Base-by-base conservation (phyloP, 768 basidiomycete genomes). In the Boletellus sp. region DNA sequence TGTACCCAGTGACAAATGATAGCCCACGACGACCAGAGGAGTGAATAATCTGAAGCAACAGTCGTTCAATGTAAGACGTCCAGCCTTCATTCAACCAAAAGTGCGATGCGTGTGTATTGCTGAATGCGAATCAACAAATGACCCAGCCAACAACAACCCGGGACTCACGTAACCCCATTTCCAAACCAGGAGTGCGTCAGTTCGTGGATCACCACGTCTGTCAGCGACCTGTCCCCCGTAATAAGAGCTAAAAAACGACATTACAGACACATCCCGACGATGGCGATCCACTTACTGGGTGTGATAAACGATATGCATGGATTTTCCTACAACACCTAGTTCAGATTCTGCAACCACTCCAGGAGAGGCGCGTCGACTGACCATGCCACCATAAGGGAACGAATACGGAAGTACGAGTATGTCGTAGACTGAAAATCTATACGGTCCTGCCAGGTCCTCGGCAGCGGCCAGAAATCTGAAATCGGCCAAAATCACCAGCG, bases 1-100 rank as follows among this genome's bases (percentile, higher is more conserved):
- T 89, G 17, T 76, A 72, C 3, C 92, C 93, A 50, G 88, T 85
- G 52, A 90, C 72, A 67, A 77, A 95, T 8, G 83, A 80, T 61
- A 97, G 88, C 16, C 83, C 91, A 42, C 93, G 83, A 43, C 85
- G 81, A 2, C 83, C 83, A 11, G 87, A 79, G 1, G 85, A 79
- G 63, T 90, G 81, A 10, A 93, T 72, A 39, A 75, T 70, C 54
- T 84, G 76, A 42, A 81, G 81, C 39, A 95, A 72, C 8, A 95
- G 72, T 19, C 93, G 83, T 65, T 97, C 95, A 26, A 90, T 84
- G 62, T 94, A 97, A 0, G 89, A 92, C 33, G 95, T 97, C 87
- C 90, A 95, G 23, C 93, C 88, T 72, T 94, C 89, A 61, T 93
- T 94, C 38, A 93, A 78, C 88, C 90, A 92, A 68, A 90, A 92